Evolutionary conservation across 768 basidiomycete species (phyloP).

Genomic region (Sporobolomyces pararoseus): DNA sequence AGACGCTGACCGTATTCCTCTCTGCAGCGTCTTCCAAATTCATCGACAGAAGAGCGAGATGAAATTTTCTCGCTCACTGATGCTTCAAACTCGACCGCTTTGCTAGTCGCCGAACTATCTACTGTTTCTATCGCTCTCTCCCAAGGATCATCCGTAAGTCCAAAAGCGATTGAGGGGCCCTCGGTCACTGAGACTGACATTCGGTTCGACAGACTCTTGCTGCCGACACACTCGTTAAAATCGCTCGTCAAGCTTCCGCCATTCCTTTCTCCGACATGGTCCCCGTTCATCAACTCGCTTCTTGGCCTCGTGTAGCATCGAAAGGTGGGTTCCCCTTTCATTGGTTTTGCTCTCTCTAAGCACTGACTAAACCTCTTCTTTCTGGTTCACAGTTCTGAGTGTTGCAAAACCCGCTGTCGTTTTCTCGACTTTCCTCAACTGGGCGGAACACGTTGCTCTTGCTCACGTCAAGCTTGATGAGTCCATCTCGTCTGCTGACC

Average conservation of each 20-base stretch:
- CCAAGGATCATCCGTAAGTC: constrained; percentile 8
- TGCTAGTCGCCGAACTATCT: constrained; percentile 30
- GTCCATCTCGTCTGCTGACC: constrained; percentile 41
- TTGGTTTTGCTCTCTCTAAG: not conserved
- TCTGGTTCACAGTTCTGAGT: not conserved
- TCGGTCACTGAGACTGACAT: too few relatives aligned
- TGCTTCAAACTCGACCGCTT: constrained; percentile 21
- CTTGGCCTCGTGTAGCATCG: constrained; percentile 19
- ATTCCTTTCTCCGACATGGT: constrained; percentile 29
- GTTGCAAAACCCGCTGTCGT: constrained; percentile 28
- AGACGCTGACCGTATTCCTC: not conserved
- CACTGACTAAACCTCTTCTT: not conserved
- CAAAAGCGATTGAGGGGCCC: not conserved
- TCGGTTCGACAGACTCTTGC: constrained; percentile 1
- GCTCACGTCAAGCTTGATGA: constrained; percentile 10
- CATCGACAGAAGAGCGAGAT: not conserved
- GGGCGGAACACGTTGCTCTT: constrained; percentile 29
- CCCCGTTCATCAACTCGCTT: constrained; percentile 34
- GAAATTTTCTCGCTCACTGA: constrained; percentile 13
- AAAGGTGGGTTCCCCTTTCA: not conserved
- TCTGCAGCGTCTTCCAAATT: not conserved
- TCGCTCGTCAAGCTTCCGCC: constrained; percentile 27
- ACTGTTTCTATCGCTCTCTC: constrained; percentile 5
- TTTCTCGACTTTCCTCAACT: constrained; percentile 29
- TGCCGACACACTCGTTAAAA: constrained; percentile 19